These are phyloP conservation scores for Beauveria sp. DNA, from an alignment of 2,329 filamentous ascomycete species.

Conservation along the genomic window DNA sequence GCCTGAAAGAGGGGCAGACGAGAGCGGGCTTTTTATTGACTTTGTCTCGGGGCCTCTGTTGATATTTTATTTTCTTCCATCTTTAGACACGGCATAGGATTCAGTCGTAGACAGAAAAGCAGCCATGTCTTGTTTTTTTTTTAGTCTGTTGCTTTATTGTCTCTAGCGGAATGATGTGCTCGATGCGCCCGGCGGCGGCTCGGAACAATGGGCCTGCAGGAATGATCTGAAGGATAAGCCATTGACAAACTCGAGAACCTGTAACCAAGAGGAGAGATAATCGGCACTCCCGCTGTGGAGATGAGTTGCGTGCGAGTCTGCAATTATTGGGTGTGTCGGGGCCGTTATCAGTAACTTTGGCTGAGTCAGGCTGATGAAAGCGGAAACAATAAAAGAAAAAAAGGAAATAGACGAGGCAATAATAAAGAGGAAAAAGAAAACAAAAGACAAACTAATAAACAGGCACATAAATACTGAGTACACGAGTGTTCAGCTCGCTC, in stretches of 20 bases:
- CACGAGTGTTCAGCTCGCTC: no score
- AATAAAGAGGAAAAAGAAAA: no score
- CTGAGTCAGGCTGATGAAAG: conserved; percentile 1
- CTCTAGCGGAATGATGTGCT: not conserved
- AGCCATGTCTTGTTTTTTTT: not conserved
- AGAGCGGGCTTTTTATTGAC: not conserved
- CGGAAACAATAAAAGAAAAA: no score
- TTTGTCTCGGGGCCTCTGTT: not conserved
- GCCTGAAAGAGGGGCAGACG: not conserved
- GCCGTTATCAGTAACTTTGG: not conserved
- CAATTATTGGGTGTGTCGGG: not conserved
- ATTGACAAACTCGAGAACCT: not conserved
- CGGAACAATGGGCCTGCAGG: not conserved
- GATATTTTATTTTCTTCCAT: not conserved
- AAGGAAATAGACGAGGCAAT: no score
- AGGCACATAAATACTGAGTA: no score
- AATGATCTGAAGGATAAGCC: not conserved
- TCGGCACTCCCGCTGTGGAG: not conserved
- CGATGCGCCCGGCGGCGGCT: not conserved
- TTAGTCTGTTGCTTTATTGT: not conserved
- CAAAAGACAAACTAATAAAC: no score
- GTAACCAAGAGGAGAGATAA: not conserved
- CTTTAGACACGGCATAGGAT: no score
- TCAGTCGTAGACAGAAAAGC: no score
- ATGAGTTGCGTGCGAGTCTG: not conserved